A percentile compares a stretch with the other conserved stretches of the same genome.
phyloP scores from a whole-genome alignment of 2,329 filamentous ascomycete genomes.

The Penicillium psychrosexuale region DNA sequence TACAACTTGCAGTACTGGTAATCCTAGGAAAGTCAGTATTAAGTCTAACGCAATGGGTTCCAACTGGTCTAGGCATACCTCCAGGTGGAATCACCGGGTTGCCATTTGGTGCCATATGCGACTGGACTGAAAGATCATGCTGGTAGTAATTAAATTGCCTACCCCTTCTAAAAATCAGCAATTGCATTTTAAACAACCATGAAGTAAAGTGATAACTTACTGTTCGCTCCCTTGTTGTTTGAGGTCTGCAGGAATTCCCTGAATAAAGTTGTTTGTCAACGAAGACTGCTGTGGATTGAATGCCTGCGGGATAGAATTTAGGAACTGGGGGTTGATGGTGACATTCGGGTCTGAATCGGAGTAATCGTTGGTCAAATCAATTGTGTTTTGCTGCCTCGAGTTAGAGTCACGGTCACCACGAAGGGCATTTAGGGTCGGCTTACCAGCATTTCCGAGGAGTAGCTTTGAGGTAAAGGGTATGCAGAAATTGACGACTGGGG shows the following conservation, averaged over 20 bases:
- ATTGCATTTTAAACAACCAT: neutral
- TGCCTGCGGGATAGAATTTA: slow-evolving; percentile 27
- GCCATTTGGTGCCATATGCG: slow-evolving; percentile 11
- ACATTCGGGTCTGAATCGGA: slow-evolving; percentile 20
- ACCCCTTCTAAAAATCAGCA: neutral
- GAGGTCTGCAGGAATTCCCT: slow-evolving; percentile 27
- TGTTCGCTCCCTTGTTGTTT: slow-evolving; percentile 27
- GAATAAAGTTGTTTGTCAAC: slow-evolving; percentile 30
- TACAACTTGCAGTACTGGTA: slow-evolving; percentile 10
- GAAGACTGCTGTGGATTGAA: slow-evolving; percentile 21
- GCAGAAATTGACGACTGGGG: slow-evolving; percentile 24
- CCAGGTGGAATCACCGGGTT: neutral
- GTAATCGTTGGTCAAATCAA: slow-evolving; percentile 34
- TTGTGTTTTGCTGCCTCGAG: slow-evolving; percentile 21
- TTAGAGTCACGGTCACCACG: slow-evolving; percentile 11
- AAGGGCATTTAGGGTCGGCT: neutral
- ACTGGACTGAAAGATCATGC: slow-evolving; percentile 27
- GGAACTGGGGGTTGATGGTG: slow-evolving; percentile 42
- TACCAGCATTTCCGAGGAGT: slow-evolving; percentile 27
- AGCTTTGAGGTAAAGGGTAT: slow-evolving; percentile 29
- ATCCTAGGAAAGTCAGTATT: neutral
- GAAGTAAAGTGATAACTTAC: slow-evolving; percentile 16
- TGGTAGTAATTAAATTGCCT: slow-evolving; percentile 29
- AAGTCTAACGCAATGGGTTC: neutral
- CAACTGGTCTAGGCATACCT: neutral